Evolutionary conservation across 352 stramenopile genomes (phyloP).

Genomic region (Phytophthora sojae): DNA sequence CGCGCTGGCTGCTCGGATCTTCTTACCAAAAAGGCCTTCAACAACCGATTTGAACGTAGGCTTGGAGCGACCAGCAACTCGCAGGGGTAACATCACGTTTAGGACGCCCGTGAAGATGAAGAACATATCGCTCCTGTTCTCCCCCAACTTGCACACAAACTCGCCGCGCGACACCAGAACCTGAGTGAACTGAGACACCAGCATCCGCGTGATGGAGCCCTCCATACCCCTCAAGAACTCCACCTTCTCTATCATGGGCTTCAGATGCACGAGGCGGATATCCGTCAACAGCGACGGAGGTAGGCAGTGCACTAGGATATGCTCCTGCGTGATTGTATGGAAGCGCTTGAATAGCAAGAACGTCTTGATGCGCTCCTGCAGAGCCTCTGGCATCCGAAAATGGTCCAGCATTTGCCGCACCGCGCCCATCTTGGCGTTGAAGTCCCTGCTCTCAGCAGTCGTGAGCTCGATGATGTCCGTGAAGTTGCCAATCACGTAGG

Average conservation of each 20-base stretch:
- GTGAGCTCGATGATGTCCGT: conserved; percentile 65
- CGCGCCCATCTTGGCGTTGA: conserved; percentile 58
- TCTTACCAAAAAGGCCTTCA: background rate
- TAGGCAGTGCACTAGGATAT: conserved; percentile 59
- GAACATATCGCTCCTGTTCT: conserved; percentile 75
- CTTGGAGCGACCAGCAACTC: background rate
- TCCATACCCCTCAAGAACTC: conserved; percentile 63
- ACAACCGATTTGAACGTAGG: background rate
- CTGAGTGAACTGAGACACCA: conserved; percentile 71
- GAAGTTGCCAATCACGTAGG: conserved; percentile 77
- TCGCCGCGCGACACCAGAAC: conserved; percentile 59
- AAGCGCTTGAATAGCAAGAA: conserved; percentile 74
- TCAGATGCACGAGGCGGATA: conserved; percentile 65
- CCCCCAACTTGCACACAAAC: conserved; percentile 61
- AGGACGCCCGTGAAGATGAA: conserved; percentile 72
- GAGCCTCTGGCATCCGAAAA: conserved; percentile 49
- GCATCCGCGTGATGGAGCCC: conserved; percentile 60
- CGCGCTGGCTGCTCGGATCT: background rate
- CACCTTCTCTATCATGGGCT: conserved; percentile 72
- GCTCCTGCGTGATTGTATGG: conserved; percentile 73
- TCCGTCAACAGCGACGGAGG: conserved; percentile 67
- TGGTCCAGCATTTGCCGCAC: conserved; percentile 54
- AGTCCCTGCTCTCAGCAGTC: conserved; percentile 65
- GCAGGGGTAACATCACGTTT: conserved; percentile 41
- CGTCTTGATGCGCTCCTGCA: conserved; percentile 60